Base-by-base conservation (phyloP, 805 yeast genomes). In the Ogataea nakhonphanomensis region DNA sequence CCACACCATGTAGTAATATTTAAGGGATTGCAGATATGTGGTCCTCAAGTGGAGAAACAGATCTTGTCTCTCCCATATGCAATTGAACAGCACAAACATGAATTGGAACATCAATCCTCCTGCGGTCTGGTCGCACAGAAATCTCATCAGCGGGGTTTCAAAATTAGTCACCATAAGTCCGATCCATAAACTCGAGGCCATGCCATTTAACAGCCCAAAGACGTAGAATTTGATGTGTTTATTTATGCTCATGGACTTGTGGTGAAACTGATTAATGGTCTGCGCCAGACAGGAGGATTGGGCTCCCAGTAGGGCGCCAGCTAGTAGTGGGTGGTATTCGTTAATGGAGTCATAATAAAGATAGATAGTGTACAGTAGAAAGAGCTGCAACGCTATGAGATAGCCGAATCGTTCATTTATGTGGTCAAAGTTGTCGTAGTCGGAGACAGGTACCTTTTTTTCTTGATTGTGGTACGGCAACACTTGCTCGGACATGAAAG, bases 181-280 rank as follows among this genome's bases (percentile, higher is more conserved):
- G 26, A 80, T 70, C 85, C 85, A 80, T 11, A 73, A 51, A 1
- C 55, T 57, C 4, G 80, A 73, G 35, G 78, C 57, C 12, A 69
- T 51, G 1, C 85, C 86, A 55, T 79, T 79, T 33, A 79, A 61
- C 9, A 67, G 57, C 12, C 87, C 87, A 84, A 84, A 80, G 2
- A 71, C 54, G 41, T 68, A 53, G 47, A 80, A 80, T 51, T 79
- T 79, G 39, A 64, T 46, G 35, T 58, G 65, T 35, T 55, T 59
- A 25, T 44, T 53, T 3, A 55, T 25, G 33, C 47, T 52, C 33
- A 49, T 47, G 1, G 38, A 35, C 12, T 51, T 42, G 32, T 51
- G 57, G 39, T 58, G 53, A 37, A 48, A 52, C 40, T 60, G 62
- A 32, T 46, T 55, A 21, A 60, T 46, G 7, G 62, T 49, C 39